These are phyloP conservation scores for Cercospora sesami DNA, from an alignment of 2,329 filamentous ascomycete species.

Conservation along the genomic window DNA sequence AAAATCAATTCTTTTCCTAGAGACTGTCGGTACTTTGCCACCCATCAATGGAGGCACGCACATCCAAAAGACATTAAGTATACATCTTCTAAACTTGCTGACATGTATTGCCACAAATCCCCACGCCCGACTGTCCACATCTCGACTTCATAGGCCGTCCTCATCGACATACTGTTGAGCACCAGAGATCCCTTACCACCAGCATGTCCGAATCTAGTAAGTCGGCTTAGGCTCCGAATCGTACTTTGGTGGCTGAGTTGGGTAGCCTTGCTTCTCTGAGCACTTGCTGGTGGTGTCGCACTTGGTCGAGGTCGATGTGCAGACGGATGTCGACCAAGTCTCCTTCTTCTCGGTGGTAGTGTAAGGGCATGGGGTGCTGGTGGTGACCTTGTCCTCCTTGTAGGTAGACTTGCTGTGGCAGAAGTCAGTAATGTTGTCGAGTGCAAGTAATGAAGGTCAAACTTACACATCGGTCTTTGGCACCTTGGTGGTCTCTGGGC, in stretches of 20 bases:
- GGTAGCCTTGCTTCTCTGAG: constrained; percentile 15
- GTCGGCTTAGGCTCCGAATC: constrained; percentile 7
- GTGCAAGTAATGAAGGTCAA: background rate
- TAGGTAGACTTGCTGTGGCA: constrained; percentile 10
- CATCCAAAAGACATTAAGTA: constrained; percentile 2
- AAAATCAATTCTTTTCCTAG: background rate
- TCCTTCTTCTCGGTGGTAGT: constrained; percentile 13
- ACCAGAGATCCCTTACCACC: background rate
- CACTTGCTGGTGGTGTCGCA: constrained; percentile 15
- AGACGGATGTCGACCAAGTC: constrained; percentile 17
- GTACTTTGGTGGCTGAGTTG: constrained; percentile 12
- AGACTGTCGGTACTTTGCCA: background rate
- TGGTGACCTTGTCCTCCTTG: constrained; percentile 14
- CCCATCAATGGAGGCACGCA: background rate
- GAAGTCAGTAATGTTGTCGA: background rate
- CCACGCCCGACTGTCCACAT: background rate
- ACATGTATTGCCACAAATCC: background rate
- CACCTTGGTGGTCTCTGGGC: constrained; percentile 15
- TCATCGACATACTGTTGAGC: background rate
- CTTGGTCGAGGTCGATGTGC: constrained; percentile 20
- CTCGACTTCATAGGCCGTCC: background rate
- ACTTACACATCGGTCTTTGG: constrained; percentile 18
- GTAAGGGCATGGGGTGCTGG: constrained; percentile 18
- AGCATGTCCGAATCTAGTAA: background rate
- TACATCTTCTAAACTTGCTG: background rate